Evolutionary conservation across 2,329 filamentous ascomycete genomes (phyloP), one percentile per base, ranked within the genome.

Genomic region (Biscogniauxia marginata): DNA sequence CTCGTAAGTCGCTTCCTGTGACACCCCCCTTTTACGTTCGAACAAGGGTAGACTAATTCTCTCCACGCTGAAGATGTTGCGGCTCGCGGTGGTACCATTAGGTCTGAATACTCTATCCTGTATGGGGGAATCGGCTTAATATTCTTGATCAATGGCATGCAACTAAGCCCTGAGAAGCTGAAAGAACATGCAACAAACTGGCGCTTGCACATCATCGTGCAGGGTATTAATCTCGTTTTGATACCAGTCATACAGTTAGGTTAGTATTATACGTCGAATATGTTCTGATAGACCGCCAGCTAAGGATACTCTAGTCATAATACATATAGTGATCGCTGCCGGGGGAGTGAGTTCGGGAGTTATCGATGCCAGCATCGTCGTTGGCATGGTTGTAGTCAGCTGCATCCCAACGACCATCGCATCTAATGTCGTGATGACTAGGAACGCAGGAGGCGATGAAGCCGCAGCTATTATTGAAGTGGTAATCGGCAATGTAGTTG

Each of bases 391-490:
- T 3, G 82, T 88, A 43, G 78, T 85, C 1, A 81, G 84, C n/a
- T 87, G 83, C 65, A 82, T 89, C 4, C 87, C 88, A 1, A 91
- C 88, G 0, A 90, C 88, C 0, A 88, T 90, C 64, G 82, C 85
- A 7, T 89, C 84, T 47, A 90, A 90, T 68, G 85, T 89, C 7
- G 85, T 90, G 44, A 90, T 90, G 86, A 90, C 88, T 5, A 76
- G 86, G 22, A 79, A 84, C 43, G 84, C 88, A 0, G 84, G 86
- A 39, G 88, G 88, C 4, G 88, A 90, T 62, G 83, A 85, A 57
- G 83, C 83, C 2, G 82, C 84, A 0, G 83, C 83, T 49, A 78
- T 88, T 57, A 86, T 90, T 25, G 86, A 89, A 66, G 87, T 89
- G 1, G 79, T 89, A 7, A 74, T 91, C 46, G 88, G 87, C 24